Conservation (phyloP, 768 basidiomycete species). For the Termitomyces sp. region DNA sequence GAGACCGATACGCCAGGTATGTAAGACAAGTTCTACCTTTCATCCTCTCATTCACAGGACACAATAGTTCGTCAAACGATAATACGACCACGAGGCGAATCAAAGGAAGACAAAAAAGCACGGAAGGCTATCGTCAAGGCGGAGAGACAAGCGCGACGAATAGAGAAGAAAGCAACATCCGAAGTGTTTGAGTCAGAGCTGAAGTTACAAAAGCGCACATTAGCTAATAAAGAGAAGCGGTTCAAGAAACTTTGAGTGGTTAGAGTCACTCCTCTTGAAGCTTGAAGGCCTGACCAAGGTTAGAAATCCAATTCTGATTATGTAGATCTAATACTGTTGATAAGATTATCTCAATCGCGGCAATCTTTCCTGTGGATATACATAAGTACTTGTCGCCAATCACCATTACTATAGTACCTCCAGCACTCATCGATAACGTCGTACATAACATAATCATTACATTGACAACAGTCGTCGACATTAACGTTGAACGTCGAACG, state of each 20-base stretch:
- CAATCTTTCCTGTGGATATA: too few relatives aligned
- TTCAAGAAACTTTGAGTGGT: slow-evolving; percentile 40
- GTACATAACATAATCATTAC: neutral
- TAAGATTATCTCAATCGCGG: slow-evolving; percentile 2
- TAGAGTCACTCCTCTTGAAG: too few relatives aligned
- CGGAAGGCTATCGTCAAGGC: slow-evolving; percentile 69
- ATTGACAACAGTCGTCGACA: too few relatives aligned
- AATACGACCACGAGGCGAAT: slow-evolving; percentile 71
- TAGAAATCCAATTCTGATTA: slow-evolving; percentile 16
- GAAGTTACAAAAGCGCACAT: slow-evolving; percentile 52
- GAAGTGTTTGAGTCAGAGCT: slow-evolving; percentile 63
- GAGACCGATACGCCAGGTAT: slow-evolving; percentile 23
- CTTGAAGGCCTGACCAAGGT: too few relatives aligned
- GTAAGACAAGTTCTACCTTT: neutral
- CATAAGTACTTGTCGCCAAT: too few relatives aligned
- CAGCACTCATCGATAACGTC: slow-evolving; percentile 7
- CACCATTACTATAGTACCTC: too few relatives aligned
- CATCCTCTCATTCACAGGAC: neutral
- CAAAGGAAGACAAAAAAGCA: slow-evolving; percentile 67
- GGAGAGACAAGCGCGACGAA: slow-evolving; percentile 60
- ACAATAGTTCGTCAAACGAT: slow-evolving; percentile 38
- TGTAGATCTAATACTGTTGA: slow-evolving; percentile 1
- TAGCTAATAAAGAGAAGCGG: slow-evolving; percentile 41
- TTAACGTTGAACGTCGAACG: neutral
- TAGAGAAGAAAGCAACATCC: slow-evolving; percentile 64